Evolutionary conservation across 495 filamentous ascomycete species (phyloP), one percentile per base, ranked within the genome.

Genomic region (Arthonia radiata): DNA sequence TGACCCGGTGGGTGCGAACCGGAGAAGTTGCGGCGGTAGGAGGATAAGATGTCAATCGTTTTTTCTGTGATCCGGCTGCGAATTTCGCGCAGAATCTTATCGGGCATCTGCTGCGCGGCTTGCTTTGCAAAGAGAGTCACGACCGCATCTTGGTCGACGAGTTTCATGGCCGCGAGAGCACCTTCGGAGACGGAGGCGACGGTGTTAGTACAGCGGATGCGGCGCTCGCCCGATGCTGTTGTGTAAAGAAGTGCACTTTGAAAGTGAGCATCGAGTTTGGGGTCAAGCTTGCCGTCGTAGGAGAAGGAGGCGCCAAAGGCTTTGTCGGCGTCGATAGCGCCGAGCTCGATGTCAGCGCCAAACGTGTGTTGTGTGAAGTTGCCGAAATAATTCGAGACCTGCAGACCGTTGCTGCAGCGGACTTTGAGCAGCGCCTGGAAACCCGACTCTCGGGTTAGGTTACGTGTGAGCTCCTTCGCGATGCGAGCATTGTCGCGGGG

Each of bases 391-490:
- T 67, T 65, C 12, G 78, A 71, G 10, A 99, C 77, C 48, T 99
- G 86, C 16, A 99, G 62, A 10, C 86, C 86, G 41, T 89, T 94
- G 5, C 80, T 91, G 50, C 86, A 99, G 24, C 86, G 72, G 28
- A 94, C 86, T 56, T 99, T 99, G 80, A 99, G 86, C 37, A 94
- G 59, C 5, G 81, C 79, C 50, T 93, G 83, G 42, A 83, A 99
- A 15, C 86, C 86, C 11, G 83, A 90, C 43, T 93, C 82, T 32
- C 86, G 59, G 2, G 67, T 79, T n/a, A 91, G 66, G 4, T 75
- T 70, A 40, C 93, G 86, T 30, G 67, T 61, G 36, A 99, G 61
- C 47, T 99, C 86, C 22, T 72, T 59, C 3, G 64, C 68, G n/a
- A 94, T 54, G 50, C 81, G 86, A 31, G 71, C 54, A 17, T 67